Base-by-base conservation (phyloP, 164 flowering plant genomes). In the Magnolia officinalis region DNA sequence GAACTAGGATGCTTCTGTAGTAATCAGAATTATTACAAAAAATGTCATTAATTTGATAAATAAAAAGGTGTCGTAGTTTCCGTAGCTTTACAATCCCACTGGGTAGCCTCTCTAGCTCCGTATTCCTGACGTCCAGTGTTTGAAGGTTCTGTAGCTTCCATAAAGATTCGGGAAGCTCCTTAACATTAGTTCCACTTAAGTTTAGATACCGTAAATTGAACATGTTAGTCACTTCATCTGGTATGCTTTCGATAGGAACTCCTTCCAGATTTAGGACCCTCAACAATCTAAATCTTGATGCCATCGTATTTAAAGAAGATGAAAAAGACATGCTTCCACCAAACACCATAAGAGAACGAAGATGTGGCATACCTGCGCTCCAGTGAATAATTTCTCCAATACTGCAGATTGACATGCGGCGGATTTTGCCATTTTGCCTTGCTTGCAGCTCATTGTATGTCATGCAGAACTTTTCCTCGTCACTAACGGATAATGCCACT, bases 11-110 rank as follows among this genome's bases (percentile, higher is more conserved):
- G 14, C 65, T 65, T 11, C 14, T 49, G 58, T 2, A 13, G 66
- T 14, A 71, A 14, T 21, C 23, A 19, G 3, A 70, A 18, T 23
- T 13, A 18, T 13, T 16, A 5, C 1, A 14, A 26, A 5, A 63
- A 6, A 1, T n/a, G 13, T 21, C 23, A 45, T 8, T 71, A 11
- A 14, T 4, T 11, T 19, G 20, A 16, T 21, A 6, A 3, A 19
- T 51, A 5, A 20, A n/a, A n/a, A 80, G 67, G 55, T 74, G 75
- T 1, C 79, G 71, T 21, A 80, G 24, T 1, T 74, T 70, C 6
- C 50, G 52, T 6, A 80, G 66, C 67, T 73, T 80, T 2, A 11
- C 16, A 21, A 73, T 70, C 2, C 68, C 76, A 49, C 1, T 29
- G 21, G 68, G 68, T 65, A 65, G 68, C 5, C 23, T 65, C 26